Base-by-base conservation (phyloP, 352 stramenopile genomes). In the Phytophthora palmivora region DNA sequence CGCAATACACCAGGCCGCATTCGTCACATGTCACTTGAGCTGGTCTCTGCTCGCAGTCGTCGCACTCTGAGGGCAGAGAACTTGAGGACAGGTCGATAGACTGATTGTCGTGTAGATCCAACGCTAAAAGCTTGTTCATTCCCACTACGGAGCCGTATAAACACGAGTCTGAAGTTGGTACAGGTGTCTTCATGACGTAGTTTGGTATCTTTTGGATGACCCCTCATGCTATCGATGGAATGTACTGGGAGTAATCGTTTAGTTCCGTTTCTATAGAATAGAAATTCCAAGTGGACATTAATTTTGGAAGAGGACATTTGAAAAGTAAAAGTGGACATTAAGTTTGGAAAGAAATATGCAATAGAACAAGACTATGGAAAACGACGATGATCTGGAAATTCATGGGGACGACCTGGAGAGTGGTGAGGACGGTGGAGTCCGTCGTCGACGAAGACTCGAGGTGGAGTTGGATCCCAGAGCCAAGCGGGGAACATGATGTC, bases 1-100 rank as follows among this genome's bases (percentile, higher is more conserved):
- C 47, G 49, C 86, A 95, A 69, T 93, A 95, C 57, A 80, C 67
- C 34, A 95, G 69, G 3, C 84, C 86, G 48, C 86, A 95, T 62
- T 89, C 86, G 19, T 86, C 71, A 50, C 86, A 95, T 11, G 74
- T 70, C 55, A 91, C 58, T 33, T 68, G 43, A 47, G 75, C 78
- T 5, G 41, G 39, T 24, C 56, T 57, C 10, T 80, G 59, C 53
- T 95, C 84, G 67, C 86, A 95, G 60, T 95, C 86, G 36, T 95
- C 86, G 54, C 86, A 95, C 21, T 43, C 46, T 7, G 42, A 76
- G 21, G 19, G 54, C 24, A 21, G 37, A 34, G 30, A 41, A 1
- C 6, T 61, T 19, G 36, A 2, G 2, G 21, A 41, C 14, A n/a
- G 15, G 26, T 60, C 46, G 11, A 11, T 44, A 7, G 18, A 45